These are phyloP conservation scores for Pseudogymnoascus pannorum DNA, from an alignment of 2,329 filamentous ascomycete genomes.

Conservation along the genomic window DNA sequence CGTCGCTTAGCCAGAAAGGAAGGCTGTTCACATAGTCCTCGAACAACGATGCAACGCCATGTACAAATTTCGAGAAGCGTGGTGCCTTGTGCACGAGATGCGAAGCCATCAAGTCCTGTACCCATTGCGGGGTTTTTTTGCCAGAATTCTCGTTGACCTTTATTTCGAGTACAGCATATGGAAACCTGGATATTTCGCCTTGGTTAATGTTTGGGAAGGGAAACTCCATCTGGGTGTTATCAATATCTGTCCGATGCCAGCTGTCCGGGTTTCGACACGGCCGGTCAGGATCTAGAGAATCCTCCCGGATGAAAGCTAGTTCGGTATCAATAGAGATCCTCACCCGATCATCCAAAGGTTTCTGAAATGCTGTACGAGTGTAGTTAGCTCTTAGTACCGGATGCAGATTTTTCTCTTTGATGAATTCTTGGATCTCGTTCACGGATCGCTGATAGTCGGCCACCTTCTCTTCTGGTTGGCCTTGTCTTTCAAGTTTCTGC, in stretches of 20 bases:
- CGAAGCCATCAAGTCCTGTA: constrained; percentile 84
- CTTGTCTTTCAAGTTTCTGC: constrained; percentile 75
- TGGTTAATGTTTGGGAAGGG: constrained; percentile 83
- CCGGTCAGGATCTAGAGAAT: constrained; percentile 70
- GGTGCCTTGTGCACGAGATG: constrained; percentile 86
- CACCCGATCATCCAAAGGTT: constrained; percentile 82
- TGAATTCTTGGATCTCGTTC: constrained; percentile 69
- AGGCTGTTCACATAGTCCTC: constrained; percentile 94
- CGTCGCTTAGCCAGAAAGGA: constrained; percentile 89
- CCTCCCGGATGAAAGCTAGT: constrained; percentile 76
- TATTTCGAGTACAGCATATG: constrained; percentile 85
- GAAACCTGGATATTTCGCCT: constrained; percentile 85
- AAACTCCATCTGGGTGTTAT: constrained; percentile 72
- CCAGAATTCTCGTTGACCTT: constrained; percentile 65
- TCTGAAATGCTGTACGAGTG: constrained; percentile 90
- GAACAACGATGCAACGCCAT: constrained; percentile 84
- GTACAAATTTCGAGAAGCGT: constrained; percentile 93
- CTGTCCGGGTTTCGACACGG: constrained; percentile 81
- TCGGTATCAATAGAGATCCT: constrained; percentile 91
- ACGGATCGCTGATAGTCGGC: constrained; percentile 65
- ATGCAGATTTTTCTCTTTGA: constrained; percentile 68
- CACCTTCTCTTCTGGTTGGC: constrained; percentile 58
- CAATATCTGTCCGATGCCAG: constrained; percentile 90
- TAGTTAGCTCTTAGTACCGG: constrained; percentile 90
- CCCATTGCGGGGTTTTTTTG: constrained; percentile 72